Evolutionary conservation across 352 stramenopile genomes (phyloP).

Genomic region (Blastocystis sp.): DNA sequence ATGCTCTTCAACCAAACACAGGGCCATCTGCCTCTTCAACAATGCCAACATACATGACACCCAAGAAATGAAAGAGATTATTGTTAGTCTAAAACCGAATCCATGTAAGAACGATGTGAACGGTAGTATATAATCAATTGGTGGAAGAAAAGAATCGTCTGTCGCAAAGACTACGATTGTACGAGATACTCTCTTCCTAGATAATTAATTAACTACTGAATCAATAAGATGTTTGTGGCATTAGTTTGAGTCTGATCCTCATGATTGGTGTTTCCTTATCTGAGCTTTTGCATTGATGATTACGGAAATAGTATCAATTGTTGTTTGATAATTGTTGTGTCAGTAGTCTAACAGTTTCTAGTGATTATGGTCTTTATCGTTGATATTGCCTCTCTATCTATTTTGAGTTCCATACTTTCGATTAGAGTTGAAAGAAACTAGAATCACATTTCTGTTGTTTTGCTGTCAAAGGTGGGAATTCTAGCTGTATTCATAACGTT

Average conservation of each 20-base stretch:
- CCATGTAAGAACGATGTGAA: background rate
- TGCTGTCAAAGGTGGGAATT: too few species aligned
- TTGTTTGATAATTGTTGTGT: background rate
- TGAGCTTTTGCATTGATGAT: conserved; percentile 14
- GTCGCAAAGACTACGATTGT: background rate
- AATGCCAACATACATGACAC: background rate
- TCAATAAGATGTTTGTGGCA: background rate
- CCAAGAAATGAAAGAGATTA: background rate
- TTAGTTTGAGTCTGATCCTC: conserved; percentile 62
- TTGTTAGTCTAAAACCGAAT: background rate
- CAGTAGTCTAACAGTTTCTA: background rate
- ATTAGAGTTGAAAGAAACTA: background rate
- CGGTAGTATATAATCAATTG: background rate
- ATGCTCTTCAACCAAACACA: background rate
- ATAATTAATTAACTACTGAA: background rate
- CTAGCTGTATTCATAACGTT: too few species aligned
- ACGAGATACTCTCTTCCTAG: conserved; percentile 46
- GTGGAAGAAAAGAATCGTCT: conserved; percentile 39
- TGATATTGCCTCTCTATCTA: background rate
- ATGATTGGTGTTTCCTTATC: conserved; percentile 62
- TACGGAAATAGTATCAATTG: background rate
- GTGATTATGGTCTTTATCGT: too few species aligned
- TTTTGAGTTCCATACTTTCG: background rate
- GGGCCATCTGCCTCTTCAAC: too few species aligned
- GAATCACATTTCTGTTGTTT: background rate